Evolutionary conservation across 2,329 filamentous ascomycete genomes (phyloP).

Genomic region (Paraconiothyrium sp.): DNA sequence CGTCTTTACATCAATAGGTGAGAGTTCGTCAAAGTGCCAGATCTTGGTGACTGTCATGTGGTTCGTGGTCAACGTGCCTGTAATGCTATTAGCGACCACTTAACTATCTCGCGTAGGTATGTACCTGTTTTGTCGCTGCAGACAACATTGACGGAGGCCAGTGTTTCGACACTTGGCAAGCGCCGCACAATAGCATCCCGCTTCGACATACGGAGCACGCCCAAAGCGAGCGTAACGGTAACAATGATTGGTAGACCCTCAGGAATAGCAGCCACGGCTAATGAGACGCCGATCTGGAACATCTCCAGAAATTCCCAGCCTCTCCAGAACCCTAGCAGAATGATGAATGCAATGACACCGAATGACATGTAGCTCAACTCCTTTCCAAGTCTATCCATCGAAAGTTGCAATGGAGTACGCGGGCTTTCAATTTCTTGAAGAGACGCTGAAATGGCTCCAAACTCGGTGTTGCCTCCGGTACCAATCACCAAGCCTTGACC

Average conservation of each 20-base stretch:
- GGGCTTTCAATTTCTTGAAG: conserved; percentile 95
- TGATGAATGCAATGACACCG: conserved; percentile 91
- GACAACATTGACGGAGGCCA: conserved; percentile 99
- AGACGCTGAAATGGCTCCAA: conserved; percentile 94
- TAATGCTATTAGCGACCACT: conserved; percentile 12
- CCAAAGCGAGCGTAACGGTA: conserved; percentile 92
- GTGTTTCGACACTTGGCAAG: conserved; percentile 95
- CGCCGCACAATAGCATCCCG: conserved; percentile 94
- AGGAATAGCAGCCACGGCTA: conserved; percentile 94
- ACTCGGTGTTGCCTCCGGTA: conserved; percentile 91
- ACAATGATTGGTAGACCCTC: conserved; percentile 98
- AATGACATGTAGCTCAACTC: conserved; percentile 98
- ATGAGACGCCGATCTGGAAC: conserved; percentile 95
- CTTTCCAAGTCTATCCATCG: conserved; percentile 97
- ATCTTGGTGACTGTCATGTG: conserved; percentile 98
- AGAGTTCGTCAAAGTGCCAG: conserved; percentile 84
- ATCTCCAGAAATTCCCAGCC: conserved; percentile 91
- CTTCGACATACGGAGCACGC: conserved; percentile 95
- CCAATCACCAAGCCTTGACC: conserved; percentile 98
- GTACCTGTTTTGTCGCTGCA: conserved; percentile 96
- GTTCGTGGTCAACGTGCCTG: conserved; percentile 91
- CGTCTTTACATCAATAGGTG: conserved; percentile 66
- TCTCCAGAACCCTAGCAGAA: conserved; percentile 87
- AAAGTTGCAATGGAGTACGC: conserved; percentile 89
- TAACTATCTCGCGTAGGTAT: not conserved